phyloP scores from a whole-genome alignment of 257 asterid genomes.

The Eustoma russellianum region DNA sequence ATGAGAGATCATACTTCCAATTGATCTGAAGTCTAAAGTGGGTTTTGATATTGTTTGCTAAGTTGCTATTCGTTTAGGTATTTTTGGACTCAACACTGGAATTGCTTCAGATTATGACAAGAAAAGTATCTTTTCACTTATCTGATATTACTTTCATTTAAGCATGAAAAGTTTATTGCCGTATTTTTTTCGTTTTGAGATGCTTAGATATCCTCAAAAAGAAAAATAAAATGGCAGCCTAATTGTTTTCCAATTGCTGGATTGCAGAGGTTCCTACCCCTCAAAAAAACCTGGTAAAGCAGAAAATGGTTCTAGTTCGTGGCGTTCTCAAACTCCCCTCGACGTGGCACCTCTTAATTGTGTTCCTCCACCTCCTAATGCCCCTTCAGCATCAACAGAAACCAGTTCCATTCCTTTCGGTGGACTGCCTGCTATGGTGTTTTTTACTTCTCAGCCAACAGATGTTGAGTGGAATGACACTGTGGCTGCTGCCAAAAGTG shows the following conservation, averaged over 20 bases:
- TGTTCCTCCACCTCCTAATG: conserved; percentile 18
- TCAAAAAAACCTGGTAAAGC: conserved; percentile 14
- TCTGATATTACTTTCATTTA: no score
- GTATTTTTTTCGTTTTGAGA: no score
- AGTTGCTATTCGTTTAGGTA: no score
- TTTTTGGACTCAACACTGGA: no score
- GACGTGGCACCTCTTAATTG: conserved; percentile 28
- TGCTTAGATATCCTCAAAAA: no score
- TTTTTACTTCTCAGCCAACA: conserved; percentile 22
- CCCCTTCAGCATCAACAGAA: conserved; percentile 11
- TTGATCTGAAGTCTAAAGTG: no score
- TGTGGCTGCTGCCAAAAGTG: conserved; percentile 20
- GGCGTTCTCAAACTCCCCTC: conserved; percentile 19
- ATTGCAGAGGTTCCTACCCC: conserved; percentile 23
- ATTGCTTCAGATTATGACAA: no score
- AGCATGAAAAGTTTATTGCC: no score
- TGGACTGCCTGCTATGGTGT: conserved; percentile 30
- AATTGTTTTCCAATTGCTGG: neutral
- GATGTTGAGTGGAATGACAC: conserved; percentile 31
- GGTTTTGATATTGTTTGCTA: no score
- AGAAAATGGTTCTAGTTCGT: conserved; percentile 19
- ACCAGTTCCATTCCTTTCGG: conserved; percentile 8
- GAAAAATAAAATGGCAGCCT: neutral
- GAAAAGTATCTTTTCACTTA: no score
- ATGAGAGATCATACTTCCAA: no score